Conservation (phyloP, 2,329 filamentous ascomycete genomes). For the Cladophialophora exuberans region DNA sequence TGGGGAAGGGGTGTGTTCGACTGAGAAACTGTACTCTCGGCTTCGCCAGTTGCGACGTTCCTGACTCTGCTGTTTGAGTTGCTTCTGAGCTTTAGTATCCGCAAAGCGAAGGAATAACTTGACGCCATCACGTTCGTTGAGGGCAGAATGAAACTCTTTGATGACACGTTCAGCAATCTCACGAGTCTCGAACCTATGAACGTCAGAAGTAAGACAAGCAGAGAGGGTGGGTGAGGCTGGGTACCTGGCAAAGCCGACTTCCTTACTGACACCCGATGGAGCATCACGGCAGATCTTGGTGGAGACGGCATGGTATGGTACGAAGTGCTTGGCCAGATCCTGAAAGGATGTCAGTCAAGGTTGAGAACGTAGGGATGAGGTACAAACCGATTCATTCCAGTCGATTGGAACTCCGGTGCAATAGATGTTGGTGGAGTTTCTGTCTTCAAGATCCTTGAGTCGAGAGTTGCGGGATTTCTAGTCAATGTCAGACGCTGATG, state of each 20-base stretch:
- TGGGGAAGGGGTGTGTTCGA: slow-evolving; percentile 52
- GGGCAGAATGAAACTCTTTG: slow-evolving; percentile 78
- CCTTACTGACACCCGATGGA: slow-evolving; percentile 84
- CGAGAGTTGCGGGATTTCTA: slow-evolving; percentile 98
- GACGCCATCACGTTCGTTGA: slow-evolving; percentile 75
- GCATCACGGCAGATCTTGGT: slow-evolving; percentile 93
- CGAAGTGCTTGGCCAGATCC: slow-evolving; percentile 69
- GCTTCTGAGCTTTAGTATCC: slow-evolving; percentile 94
- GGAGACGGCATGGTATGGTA: slow-evolving; percentile 71
- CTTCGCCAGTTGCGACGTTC: slow-evolving; percentile 94
- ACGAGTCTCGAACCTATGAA: slow-evolving; percentile 78
- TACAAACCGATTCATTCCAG: slow-evolving; percentile 81
- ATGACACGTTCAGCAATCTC: slow-evolving; percentile 91
- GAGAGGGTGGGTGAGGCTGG: neutral
- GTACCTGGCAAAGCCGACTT: slow-evolving; percentile 95
- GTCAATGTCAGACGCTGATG: slow-evolving; percentile 32
- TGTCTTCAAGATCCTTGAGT: slow-evolving; percentile 93
- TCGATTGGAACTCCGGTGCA: slow-evolving; percentile 94
- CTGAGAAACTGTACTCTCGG: slow-evolving; percentile 79
- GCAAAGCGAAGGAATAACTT: slow-evolving; percentile 94
- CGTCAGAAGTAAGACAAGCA: slow-evolving; percentile 23
- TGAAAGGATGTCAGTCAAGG: slow-evolving; percentile 50
- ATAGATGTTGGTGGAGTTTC: slow-evolving; percentile 90
- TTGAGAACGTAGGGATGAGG: neutral
- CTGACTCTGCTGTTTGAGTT: slow-evolving; percentile 92